A percentile compares a stretch with the other conserved stretches of the same genome.
Evolutionary conservation across 2,329 filamentous ascomycete genomes (phyloP).

Genomic region (Niveomyces coronatus): DNA sequence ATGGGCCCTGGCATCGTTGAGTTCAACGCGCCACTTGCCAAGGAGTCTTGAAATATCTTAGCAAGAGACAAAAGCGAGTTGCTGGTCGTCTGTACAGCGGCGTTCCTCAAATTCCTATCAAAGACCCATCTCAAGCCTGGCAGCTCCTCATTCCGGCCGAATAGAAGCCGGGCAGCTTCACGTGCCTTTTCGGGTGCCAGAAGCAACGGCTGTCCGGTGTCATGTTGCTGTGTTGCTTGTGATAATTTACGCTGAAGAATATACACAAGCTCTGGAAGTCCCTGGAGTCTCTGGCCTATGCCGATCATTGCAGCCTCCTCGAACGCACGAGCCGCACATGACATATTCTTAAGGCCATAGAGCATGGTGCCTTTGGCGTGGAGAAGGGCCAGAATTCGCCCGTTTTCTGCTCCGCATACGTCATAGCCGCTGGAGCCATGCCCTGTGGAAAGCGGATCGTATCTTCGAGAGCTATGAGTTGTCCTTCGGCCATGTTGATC

Average conservation of each 20-base stretch:
- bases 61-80: conserved; percentile 90
- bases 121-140: conserved; percentile 68
- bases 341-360: conserved; percentile 77
- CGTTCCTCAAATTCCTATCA: conserved; percentile 61
- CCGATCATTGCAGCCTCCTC: conserved; percentile 92
- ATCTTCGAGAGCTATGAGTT: conserved; percentile 32
- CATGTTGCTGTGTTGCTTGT: conserved; percentile 18
- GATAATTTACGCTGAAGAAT: conserved; percentile 64
- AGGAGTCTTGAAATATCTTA: conserved; percentile 95
- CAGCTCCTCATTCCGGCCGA: conserved; percentile 62
- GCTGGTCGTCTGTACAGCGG: conserved; percentile 85
- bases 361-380: conserved; percentile 99
- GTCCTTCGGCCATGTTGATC: not conserved
- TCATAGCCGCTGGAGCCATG: conserved; percentile 63
- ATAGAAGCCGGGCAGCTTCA: conserved; percentile 73
- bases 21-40: conserved; percentile 60
- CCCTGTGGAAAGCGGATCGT: conserved; percentile 24
- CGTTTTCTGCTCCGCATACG: conserved; percentile 79
- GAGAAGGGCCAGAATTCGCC: conserved; percentile 82
- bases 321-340: conserved; percentile 74
- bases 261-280: conserved; percentile 69
- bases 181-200: conserved; percentile 76
- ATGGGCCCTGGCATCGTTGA: conserved; percentile 48
- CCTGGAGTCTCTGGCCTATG: conserved; percentile 57
- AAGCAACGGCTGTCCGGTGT: conserved; percentile 47